These are phyloP conservation scores for Colletotrichum lupini DNA, from an alignment of 2,329 filamentous ascomycete species.

Conservation along the genomic window DNA sequence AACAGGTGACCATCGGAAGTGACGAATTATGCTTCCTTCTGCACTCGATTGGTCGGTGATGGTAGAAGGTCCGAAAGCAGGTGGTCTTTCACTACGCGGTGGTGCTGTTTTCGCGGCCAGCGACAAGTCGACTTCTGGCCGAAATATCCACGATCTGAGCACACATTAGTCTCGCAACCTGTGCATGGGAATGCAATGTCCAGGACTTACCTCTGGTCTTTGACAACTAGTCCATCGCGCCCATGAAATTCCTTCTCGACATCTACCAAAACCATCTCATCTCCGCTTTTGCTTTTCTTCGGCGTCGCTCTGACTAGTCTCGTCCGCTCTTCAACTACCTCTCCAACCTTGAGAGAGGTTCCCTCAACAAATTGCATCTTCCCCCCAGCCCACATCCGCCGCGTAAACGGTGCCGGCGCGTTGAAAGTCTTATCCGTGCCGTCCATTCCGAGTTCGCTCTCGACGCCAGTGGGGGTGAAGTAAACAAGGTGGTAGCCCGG, in stretches of 20 bases:
- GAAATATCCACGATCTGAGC: slow-evolving; percentile 56
- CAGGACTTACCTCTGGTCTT: slow-evolving; percentile 60
- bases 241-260: slow-evolving; percentile 71
- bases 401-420: slow-evolving; percentile 67
- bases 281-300: slow-evolving; percentile 65
- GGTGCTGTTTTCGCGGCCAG: slow-evolving; percentile 34
- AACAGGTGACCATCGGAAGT: slow-evolving; percentile 56
- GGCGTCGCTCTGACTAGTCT: slow-evolving; percentile 62
- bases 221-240: slow-evolving; percentile 59
- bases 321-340: slow-evolving; percentile 67
- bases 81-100: slow-evolving; percentile 8
- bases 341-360: slow-evolving; percentile 59
- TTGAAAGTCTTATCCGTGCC: slow-evolving; percentile 72
- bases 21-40: slow-evolving; percentile 40
- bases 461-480: slow-evolving; percentile 68
- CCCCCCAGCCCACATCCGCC: slow-evolving; percentile 77
- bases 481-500: slow-evolving; percentile 72
- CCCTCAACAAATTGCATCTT: slow-evolving; percentile 60
- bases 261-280: slow-evolving; percentile 73
- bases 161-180: not conserved
- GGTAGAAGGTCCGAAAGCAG: slow-evolving; percentile 3
- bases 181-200: too few relatives aligned
- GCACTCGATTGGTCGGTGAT: not conserved
- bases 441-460: slow-evolving; percentile 66
- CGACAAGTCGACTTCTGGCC: slow-evolving; percentile 45